These are phyloP conservation scores for Acrodontium crateriforme DNA, from an alignment of 2,329 filamentous ascomycete genomes.

Conservation along the genomic window DNA sequence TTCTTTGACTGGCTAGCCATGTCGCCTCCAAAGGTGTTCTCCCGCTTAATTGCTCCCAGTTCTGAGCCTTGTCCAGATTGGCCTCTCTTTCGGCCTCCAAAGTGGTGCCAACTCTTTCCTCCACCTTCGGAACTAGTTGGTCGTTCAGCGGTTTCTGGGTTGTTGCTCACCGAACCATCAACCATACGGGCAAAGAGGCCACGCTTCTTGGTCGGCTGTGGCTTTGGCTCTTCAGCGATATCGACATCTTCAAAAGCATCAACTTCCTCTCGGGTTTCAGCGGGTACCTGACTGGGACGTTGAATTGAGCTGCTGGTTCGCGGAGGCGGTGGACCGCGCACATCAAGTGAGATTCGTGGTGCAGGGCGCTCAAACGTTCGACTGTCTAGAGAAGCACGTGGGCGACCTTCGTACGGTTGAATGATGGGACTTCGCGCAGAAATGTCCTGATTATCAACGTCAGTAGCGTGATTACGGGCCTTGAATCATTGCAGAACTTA, in stretches of 20 bases:
- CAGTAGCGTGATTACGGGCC: not conserved
- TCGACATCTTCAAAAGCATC: slow-evolving; percentile 75
- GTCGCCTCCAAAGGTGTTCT: too few relatives aligned
- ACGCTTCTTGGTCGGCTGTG: slow-evolving; percentile 52
- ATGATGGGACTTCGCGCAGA: slow-evolving; percentile 69
- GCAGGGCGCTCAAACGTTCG: slow-evolving; percentile 27
- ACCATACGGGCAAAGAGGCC: slow-evolving; percentile 46
- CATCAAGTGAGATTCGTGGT: slow-evolving; percentile 72
- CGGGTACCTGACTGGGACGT: slow-evolving; percentile 18
- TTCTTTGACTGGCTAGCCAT: too few relatives aligned
- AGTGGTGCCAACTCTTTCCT: slow-evolving; percentile 34
- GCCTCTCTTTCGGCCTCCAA: slow-evolving; percentile 58
- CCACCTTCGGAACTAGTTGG: slow-evolving; percentile 9
- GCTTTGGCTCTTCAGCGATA: slow-evolving; percentile 56
- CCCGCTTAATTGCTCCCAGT: slow-evolving; percentile 43
- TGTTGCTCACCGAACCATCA: slow-evolving; percentile 6
- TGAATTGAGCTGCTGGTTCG: slow-evolving; percentile 19
- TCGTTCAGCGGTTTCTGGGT: slow-evolving; percentile 4
- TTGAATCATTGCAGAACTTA: slow-evolving; percentile 38
- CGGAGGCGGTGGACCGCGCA: slow-evolving; percentile 39
- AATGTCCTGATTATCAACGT: slow-evolving; percentile 53
- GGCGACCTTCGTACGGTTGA: slow-evolving; percentile 39
- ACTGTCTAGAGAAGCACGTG: slow-evolving; percentile 68
- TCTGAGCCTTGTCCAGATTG: slow-evolving; percentile 59
- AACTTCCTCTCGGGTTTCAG: slow-evolving; percentile 16